Evolutionary conservation across 1,139 yeast genomes (phyloP).

Genomic region (Yamadazyma triangularis): DNA sequence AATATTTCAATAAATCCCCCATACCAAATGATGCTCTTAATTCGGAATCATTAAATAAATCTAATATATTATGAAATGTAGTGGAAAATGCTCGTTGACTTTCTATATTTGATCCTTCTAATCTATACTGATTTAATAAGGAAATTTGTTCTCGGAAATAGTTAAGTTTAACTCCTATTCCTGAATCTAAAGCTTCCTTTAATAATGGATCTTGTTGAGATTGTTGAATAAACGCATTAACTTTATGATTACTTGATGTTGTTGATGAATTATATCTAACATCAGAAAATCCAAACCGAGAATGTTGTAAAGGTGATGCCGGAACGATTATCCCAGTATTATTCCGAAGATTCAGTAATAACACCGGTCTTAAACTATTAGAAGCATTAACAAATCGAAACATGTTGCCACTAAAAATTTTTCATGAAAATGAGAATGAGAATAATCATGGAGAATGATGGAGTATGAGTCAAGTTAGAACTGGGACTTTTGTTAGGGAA

Average conservation of each 20-base stretch:
- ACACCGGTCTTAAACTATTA: constrained; percentile 35
- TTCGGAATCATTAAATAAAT: constrained; percentile 25
- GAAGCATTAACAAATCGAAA: constrained; percentile 34
- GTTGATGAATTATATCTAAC: background rate
- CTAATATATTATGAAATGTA: constrained; percentile 18
- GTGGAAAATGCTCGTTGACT: constrained; percentile 18
- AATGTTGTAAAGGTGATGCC: constrained; percentile 10
- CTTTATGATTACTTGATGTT: background rate
- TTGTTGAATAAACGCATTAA: constrained; percentile 11
- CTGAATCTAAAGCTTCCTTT: constrained; percentile 15
- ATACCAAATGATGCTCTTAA: constrained; percentile 21
- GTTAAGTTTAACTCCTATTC: constrained; percentile 17
- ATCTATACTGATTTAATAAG: constrained; percentile 19
- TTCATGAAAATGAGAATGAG: no score
- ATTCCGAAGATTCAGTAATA: constrained; percentile 36
- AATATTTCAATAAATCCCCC: constrained; percentile 24
- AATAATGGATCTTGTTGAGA: constrained; percentile 22
- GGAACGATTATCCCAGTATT: constrained; percentile 18
- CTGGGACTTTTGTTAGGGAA: no score
- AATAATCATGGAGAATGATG: no score
- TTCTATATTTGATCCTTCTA: constrained; percentile 13
- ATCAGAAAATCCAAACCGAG: background rate
- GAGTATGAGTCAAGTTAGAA: no score
- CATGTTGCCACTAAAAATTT: constrained; percentile 21
- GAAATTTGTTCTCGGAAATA: constrained; percentile 24